Conservation (phyloP, 305 asterid species). For the Fraxinus sp. region DNA sequence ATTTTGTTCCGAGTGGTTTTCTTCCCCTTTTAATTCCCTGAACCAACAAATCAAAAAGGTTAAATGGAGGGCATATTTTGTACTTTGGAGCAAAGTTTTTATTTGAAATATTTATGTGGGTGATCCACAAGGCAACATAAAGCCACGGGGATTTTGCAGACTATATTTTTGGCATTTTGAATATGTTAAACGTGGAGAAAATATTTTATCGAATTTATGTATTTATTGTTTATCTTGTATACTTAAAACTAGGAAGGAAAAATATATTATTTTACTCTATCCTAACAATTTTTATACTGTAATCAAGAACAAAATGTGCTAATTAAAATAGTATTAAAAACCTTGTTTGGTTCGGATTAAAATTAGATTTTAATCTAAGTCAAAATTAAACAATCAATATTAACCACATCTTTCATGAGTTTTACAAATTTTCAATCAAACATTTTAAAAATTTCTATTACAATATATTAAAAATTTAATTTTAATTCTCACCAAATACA, state of each 20-base stretch:
- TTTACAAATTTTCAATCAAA: too few relatives aligned
- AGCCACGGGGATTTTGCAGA: constrained; percentile 1
- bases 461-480: too few relatives aligned
- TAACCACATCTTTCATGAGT: too few relatives aligned
- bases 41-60: too few relatives aligned
- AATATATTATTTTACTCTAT: not conserved
- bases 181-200: not conserved
- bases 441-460: too few relatives aligned
- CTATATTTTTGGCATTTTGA: not conserved
- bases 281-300: not conserved
- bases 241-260: not conserved
- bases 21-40: not conserved
- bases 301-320: not conserved
- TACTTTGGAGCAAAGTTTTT: constrained; percentile 1
- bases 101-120: constrained; percentile 8
- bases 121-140: constrained; percentile 1
- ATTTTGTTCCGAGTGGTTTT: not conserved
- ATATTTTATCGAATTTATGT: not conserved
- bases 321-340: too few relatives aligned
- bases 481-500: too few relatives aligned
- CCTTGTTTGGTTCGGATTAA: too few relatives aligned
- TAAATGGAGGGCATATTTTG: not conserved
- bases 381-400: too few relatives aligned
- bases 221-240: not conserved
- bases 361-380: too few relatives aligned